Conservation (phyloP, 441 rosid genomes). For the Adansonia grandidieri region DNA sequence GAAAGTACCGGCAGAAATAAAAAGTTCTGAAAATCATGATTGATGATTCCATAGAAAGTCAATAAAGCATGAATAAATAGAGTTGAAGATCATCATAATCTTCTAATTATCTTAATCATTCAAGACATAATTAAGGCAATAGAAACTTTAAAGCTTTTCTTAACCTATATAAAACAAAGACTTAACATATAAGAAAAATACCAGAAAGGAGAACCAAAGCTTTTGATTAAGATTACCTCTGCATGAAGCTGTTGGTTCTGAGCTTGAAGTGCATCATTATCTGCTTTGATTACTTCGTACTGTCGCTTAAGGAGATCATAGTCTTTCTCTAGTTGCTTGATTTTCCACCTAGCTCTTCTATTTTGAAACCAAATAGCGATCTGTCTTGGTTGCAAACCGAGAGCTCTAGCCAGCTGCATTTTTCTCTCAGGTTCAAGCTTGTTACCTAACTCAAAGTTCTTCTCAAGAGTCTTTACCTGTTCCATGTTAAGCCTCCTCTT, state of each 20-base stretch:
- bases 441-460: conserved; percentile 87
- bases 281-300: conserved; percentile 70
- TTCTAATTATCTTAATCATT: not conserved
- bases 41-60: conserved; percentile 6
- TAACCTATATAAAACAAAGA: not conserved
- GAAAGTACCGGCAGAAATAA: not conserved
- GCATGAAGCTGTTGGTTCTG: conserved; percentile 67
- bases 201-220: not conserved
- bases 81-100: not conserved
- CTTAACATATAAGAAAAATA: not conserved
- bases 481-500: conserved; percentile 90
- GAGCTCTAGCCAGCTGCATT: conserved; percentile 89
- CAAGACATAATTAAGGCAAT: not conserved
- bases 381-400: conserved; percentile 91
- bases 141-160: not conserved
- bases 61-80: not conserved
- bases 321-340: conserved; percentile 93
- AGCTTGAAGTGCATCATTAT: conserved; percentile 72
- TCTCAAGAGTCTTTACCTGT: conserved; percentile 91
- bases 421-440: conserved; percentile 97
- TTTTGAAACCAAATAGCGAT: conserved; percentile 97
- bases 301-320: conserved; percentile 82
- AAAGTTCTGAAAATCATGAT: not conserved
- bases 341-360: conserved; percentile 96
- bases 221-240: not conserved